Percentiles rank a stretch among this genome's conserved stretches.
Conservation (phyloP, 192 early-diverging fungal genomes). For the Funneliformis geosporum region DNA sequence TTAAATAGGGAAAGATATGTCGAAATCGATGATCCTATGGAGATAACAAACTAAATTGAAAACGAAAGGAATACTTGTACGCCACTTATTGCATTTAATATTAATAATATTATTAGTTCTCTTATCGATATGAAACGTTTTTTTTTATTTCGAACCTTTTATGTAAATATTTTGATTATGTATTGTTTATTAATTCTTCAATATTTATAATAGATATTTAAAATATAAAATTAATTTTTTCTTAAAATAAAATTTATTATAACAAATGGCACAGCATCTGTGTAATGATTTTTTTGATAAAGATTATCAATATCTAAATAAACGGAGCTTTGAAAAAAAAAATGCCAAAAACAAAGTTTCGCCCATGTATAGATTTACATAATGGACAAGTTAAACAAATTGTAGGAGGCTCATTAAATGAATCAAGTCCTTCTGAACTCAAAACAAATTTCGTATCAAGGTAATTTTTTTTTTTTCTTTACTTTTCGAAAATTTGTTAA, state of each 20-base stretch:
- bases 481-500: background rate
- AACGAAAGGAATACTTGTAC: background rate
- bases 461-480: conserved; percentile 41
- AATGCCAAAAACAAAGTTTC: conserved; percentile 65
- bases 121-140: too few relatives aligned
- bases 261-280: too few relatives aligned
- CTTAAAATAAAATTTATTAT: too few relatives aligned
- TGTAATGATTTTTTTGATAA: too few relatives aligned
- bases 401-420: conserved; percentile 89
- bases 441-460: conserved; percentile 92
- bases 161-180: too few relatives aligned
- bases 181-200: too few relatives aligned
- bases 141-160: too few relatives aligned
- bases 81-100: background rate
- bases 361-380: conserved; percentile 99
- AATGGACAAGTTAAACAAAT: conserved; percentile 98
- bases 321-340: background rate
- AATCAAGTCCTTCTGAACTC: conserved; percentile 57
- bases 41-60: background rate
- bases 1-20: background rate
- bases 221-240: too few relatives aligned
- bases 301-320: too few relatives aligned
- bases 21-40: background rate
- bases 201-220: too few relatives aligned
- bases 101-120: too few relatives aligned